These are phyloP conservation scores for Trichosporon faecale DNA, from an alignment of 1,284 basidiomycete species.

Conservation along the genomic window DNA sequence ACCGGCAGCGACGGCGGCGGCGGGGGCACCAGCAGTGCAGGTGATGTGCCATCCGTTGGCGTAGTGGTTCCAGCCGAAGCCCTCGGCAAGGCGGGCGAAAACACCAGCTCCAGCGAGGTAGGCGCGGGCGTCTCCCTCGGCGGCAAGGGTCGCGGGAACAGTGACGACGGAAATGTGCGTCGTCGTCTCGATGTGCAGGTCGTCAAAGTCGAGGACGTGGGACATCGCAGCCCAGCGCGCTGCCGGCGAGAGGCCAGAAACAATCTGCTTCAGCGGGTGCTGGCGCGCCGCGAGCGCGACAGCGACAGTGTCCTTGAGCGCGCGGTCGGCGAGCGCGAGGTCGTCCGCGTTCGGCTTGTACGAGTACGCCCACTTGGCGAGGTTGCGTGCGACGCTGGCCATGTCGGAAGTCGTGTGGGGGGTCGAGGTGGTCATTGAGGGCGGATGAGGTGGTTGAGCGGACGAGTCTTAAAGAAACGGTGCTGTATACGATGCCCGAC, in stretches of 20 bases:
- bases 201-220: conserved; percentile 19
- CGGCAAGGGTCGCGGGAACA: conserved; percentile 12
- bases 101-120: conserved; percentile 16
- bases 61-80: conserved; percentile 15
- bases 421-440: neutral
- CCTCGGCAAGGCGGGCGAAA: conserved; percentile 15
- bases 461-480: neutral
- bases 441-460: neutral
- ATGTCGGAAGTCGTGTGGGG: neutral
- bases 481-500: neutral
- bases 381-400: conserved; percentile 12
- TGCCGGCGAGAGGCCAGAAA: conserved; percentile 4
- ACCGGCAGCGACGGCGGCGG: conserved; percentile 15
- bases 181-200: conserved; percentile 20
- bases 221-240: conserved; percentile 19
- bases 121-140: conserved; percentile 16
- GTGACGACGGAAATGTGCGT: conserved; percentile 17
- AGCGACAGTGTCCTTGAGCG: conserved; percentile 17
- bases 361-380: conserved; percentile 15
- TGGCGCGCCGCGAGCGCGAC: conserved; percentile 16
- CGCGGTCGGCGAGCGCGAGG: conserved; percentile 17
- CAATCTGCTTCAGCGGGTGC: conserved; percentile 14
- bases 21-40: conserved; percentile 17
- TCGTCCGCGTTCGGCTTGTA: conserved; percentile 12
- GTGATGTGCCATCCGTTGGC: conserved; percentile 18